phyloP scores from a whole-genome alignment of 1,284 basidiomycete species.

The Trichosporon ovoides region DNA sequence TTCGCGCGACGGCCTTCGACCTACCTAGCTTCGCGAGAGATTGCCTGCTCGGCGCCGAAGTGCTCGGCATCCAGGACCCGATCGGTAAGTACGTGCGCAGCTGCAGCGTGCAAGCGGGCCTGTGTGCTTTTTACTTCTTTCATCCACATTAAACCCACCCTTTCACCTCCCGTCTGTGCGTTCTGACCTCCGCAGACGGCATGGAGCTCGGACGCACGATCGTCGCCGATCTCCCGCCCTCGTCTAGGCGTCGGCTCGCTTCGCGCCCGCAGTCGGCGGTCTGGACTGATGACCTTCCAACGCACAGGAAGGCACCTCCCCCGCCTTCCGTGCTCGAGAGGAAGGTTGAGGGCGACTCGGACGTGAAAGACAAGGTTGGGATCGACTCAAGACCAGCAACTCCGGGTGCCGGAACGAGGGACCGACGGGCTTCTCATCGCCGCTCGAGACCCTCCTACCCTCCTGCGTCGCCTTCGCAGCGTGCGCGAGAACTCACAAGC shows the following conservation, averaged over 20 bases:
- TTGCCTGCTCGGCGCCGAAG: not conserved
- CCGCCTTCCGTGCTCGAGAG: not conserved
- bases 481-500: not conserved
- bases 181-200: not conserved
- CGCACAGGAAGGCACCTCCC: not conserved
- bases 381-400: too few relatives aligned
- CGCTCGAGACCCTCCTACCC: not conserved
- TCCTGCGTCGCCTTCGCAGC: not conserved
- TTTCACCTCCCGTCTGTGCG: not conserved
- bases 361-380: too few relatives aligned
- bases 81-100: not conserved
- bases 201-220: not conserved
- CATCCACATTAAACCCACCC: too few relatives aligned
- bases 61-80: constrained; percentile 3
- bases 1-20: not conserved
- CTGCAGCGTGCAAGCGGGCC: too few relatives aligned
- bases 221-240: not conserved
- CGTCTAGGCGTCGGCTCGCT: not conserved
- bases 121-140: not conserved
- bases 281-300: not conserved
- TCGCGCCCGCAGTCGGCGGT: not conserved
- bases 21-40: not conserved
- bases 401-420: too few relatives aligned
- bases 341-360: too few relatives aligned
- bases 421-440: not conserved